These are phyloP conservation scores for Chytriomyces sp. DNA, from an alignment of 192 early-diverging fungal species.

Conservation along the genomic window DNA sequence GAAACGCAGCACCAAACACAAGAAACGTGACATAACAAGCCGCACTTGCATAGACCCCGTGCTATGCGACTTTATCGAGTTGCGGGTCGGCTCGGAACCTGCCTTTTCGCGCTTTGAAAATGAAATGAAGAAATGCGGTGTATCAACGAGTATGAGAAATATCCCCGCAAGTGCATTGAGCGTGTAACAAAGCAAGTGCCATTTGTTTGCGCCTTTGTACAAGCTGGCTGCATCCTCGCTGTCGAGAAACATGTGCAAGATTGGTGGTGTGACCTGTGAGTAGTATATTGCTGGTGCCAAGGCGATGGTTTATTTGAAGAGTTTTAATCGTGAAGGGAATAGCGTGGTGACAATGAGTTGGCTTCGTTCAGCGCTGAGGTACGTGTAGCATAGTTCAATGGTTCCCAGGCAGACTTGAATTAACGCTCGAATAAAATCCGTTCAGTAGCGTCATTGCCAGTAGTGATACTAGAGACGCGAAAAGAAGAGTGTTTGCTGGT, in stretches of 20 bases:
- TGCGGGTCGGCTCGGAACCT: neutral
- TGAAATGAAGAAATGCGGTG: neutral
- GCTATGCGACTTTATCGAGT: neutral
- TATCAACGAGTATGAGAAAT: neutral
- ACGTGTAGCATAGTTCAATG: constrained; percentile 1
- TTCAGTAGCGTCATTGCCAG: neutral
- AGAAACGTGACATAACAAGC: neutral
- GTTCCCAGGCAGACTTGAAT: neutral
- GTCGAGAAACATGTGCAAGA: neutral
- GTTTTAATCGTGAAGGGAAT: neutral
- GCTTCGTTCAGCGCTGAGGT: neutral
- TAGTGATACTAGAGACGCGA: neutral
- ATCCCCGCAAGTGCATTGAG: neutral
- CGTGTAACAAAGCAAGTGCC: neutral
- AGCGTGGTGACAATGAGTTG: neutral
- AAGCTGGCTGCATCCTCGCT: neutral
- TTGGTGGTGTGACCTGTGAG: neutral
- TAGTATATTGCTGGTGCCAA: neutral
- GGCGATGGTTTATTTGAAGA: neutral
- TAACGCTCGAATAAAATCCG: neutral
- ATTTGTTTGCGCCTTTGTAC: neutral
- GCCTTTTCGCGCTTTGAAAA: neutral
- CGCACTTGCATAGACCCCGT: neutral
- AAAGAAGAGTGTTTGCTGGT: neutral
- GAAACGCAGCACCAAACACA: neutral